Evolutionary conservation across 1,284 basidiomycete species (phyloP), one percentile per base, ranked within the genome.

Genomic region (Rhodotorula sp.): DNA sequence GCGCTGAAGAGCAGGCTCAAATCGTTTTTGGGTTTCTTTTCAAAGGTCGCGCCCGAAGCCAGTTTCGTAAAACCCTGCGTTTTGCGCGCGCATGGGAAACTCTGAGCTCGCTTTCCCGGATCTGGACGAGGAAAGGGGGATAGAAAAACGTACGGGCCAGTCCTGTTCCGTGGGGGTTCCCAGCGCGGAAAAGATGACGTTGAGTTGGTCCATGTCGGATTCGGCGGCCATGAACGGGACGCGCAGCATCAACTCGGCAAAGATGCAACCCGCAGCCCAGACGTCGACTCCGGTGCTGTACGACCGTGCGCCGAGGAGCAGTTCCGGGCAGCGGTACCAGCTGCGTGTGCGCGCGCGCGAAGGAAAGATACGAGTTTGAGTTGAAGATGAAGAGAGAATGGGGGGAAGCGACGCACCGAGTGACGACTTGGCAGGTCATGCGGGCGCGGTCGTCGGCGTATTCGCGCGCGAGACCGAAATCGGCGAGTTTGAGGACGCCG

Each of bases 401-500:
- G n/a, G n/a, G n/a, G n/a, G n/a, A n/a, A 14, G 60, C 26, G 22
- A 79, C 84, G 56, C 72, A 93, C 91, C 92, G 84, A 10, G 96
- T 99, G 79, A 99, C 95, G 70, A 99, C 96, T 79, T 98, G 94
- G 77, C 89, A 92, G 0, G 96, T 98, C 96, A 99, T 99, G 79
- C 92, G 91, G 78, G 89, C 88, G 1, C 89, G 91, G 33, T 95
- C 92, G 78, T 95, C 93, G 48, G 90, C 90, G 80, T 91, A 95
- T 82, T 99, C 96, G 73, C 96, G 85, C 33, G 96, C 96, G 14
- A 99, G 86, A 86, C 96, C 96, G 80, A 99, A 99, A 88, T 99
- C 96, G 33, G 96, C 96, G 72, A 99, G 87, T 82, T 99, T 99
- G 73, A 99, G 88, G 68, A 93, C 89, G 0, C 96, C 96, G 62